Conservation (phyloP, 1,139 yeast genomes). For the Yamadazyma oceani region DNA sequence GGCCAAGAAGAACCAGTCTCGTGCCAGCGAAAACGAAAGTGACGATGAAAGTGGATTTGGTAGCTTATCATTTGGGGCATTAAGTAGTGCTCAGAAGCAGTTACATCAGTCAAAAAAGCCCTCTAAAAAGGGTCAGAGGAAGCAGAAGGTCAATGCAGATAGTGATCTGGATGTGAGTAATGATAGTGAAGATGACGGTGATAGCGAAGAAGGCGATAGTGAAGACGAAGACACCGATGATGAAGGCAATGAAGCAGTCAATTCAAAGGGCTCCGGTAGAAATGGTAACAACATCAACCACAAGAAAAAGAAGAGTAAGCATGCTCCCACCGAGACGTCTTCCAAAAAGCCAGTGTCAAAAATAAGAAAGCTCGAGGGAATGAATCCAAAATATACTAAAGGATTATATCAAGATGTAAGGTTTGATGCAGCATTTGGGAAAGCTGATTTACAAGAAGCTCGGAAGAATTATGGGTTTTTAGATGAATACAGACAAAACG, state of each 20-base stretch:
- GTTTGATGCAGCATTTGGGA: constrained; percentile 87
- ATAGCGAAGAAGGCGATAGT: constrained; percentile 13
- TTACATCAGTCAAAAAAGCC: constrained; percentile 19
- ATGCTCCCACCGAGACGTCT: constrained; percentile 78
- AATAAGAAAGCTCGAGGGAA: constrained; percentile 75
- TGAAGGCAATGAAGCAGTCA: constrained; percentile 23
- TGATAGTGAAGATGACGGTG: too few relatives aligned
- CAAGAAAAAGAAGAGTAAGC: constrained; percentile 51
- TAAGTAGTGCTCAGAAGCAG: constrained; percentile 56
- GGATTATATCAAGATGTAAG: constrained; percentile 73
- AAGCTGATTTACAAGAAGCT: constrained; percentile 64
- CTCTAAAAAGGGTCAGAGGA: neutral
- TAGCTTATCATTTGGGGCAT: constrained; percentile 57
- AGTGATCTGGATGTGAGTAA: too few relatives aligned
- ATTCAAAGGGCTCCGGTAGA: constrained; percentile 19
- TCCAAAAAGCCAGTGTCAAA: constrained; percentile 69
- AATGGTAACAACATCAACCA: constrained; percentile 11
- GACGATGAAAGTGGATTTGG: constrained; percentile 36
- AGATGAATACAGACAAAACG: constrained; percentile 79
- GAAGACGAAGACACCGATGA: too few relatives aligned
- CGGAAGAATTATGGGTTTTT: constrained; percentile 80
- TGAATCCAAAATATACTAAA: constrained; percentile 43
- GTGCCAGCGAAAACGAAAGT: constrained; percentile 19
- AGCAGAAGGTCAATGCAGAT: too few relatives aligned
- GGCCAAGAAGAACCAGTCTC: constrained; percentile 21